These are phyloP conservation scores for Colletotrichum musae DNA, from an alignment of 2,329 filamentous ascomycete genomes.

Conservation along the genomic window DNA sequence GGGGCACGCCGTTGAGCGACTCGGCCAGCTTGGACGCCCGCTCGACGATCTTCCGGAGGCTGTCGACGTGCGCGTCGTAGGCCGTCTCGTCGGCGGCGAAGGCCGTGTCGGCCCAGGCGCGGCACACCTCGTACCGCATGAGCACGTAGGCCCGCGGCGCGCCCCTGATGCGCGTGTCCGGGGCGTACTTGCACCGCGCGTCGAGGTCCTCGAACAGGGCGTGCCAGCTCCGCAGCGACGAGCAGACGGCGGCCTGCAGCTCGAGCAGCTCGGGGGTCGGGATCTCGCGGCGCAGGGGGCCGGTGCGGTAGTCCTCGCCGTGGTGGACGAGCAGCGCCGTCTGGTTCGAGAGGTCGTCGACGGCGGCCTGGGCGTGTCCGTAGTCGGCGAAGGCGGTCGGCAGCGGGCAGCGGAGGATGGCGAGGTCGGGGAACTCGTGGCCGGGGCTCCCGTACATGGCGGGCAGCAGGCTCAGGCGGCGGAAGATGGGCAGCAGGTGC, in stretches of 20 bases:
- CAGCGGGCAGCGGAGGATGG: background rate
- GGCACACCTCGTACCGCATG: background rate
- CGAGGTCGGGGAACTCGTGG: background rate
- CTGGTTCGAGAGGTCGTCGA: conserved; percentile 18
- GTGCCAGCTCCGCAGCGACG: background rate
- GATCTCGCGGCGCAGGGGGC: background rate
- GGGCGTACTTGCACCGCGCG: background rate
- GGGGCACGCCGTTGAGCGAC: background rate
- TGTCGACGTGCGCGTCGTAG: conserved; percentile 1
- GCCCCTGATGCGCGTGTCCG: background rate
- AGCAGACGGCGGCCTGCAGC: background rate
- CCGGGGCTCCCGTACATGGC: background rate
- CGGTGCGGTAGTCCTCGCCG: background rate
- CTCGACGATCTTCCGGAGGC: conserved; percentile 50
- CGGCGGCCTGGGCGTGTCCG: background rate
- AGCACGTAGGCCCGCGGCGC: background rate
- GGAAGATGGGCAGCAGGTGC: conserved; percentile 21
- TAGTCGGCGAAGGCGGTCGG: background rate
- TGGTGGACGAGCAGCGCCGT: conserved; percentile 5
- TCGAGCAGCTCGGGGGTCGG: background rate
- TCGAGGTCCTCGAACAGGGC: conserved; percentile 9
- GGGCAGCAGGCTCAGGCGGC: background rate
- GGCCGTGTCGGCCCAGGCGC: background rate
- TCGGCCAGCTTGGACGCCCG: conserved; percentile 43
- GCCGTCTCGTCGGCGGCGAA: background rate